Percentiles rank a stretch among this genome's conserved stretches.
These are phyloP conservation scores for Coriaria nepalensis DNA, from an alignment of 306 rosid species.

Conservation along the genomic window DNA sequence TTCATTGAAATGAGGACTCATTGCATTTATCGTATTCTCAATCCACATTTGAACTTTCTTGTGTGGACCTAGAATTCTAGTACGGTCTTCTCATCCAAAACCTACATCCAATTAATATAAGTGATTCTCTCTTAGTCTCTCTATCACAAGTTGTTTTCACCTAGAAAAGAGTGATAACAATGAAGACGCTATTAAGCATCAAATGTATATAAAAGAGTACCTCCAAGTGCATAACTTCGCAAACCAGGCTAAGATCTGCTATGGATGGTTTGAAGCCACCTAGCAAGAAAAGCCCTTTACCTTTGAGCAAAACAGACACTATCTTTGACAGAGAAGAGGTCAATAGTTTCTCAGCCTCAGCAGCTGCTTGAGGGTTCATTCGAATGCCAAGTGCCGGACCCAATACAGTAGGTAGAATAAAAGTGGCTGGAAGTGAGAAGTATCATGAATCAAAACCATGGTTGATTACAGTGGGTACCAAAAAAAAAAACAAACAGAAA, in stretches of 20 bases:
- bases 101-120: conserved; percentile 22
- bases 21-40: conserved; percentile 60
- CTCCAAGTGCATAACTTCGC: conserved; percentile 79
- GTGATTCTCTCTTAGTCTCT: too few relatives aligned
- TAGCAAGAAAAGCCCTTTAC: conserved; percentile 46
- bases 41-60: conserved; percentile 73
- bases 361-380: conserved; percentile 49
- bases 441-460: background rate
- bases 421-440: conserved; percentile 34
- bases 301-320: conserved; percentile 72
- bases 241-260: conserved; percentile 69
- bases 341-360: conserved; percentile 52
- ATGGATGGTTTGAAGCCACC: conserved; percentile 64
- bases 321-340: conserved; percentile 47
- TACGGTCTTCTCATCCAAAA: conserved; percentile 52
- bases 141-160: too few relatives aligned
- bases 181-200: background rate
- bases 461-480: background rate
- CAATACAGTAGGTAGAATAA: conserved; percentile 37
- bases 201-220: conserved; percentile 25
- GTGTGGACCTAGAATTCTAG: conserved; percentile 62
- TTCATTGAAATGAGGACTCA: conserved; percentile 72
- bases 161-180: background rate
- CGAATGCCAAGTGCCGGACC: conserved; percentile 52
- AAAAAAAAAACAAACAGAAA: background rate